A percentile compares a stretch with the other conserved stretches of the same genome.
Evolutionary conservation across 805 yeast species (phyloP).

Genomic region (Myxozyma monticola): DNA sequence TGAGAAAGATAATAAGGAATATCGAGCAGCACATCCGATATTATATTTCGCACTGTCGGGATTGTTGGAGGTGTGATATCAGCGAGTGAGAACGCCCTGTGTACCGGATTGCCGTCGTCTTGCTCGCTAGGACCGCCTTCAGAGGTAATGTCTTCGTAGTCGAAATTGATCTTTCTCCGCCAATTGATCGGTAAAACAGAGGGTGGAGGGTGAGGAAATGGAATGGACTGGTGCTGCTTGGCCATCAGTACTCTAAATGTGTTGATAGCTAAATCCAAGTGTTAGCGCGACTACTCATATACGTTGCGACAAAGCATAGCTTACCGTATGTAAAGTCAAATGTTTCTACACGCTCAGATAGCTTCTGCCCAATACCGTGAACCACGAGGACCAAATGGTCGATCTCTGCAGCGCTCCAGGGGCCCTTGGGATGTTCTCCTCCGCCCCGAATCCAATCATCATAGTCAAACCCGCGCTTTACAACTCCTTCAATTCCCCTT

Average conservation of each 20-base stretch:
- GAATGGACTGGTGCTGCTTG: slow-evolving; percentile 31
- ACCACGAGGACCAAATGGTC: slow-evolving; percentile 75
- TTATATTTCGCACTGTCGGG: slow-evolving; percentile 67
- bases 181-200: slow-evolving; percentile 75
- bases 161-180: slow-evolving; percentile 64
- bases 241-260: slow-evolving; percentile 40
- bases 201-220: slow-evolving; percentile 25
- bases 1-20: slow-evolving; percentile 74
- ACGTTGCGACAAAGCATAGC: not conserved
- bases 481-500: slow-evolving; percentile 21
- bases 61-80: slow-evolving; percentile 79
- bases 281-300: not conserved
- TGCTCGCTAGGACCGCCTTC: not conserved
- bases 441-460: slow-evolving; percentile 32
- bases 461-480: slow-evolving; percentile 39
- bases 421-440: slow-evolving; percentile 13
- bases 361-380: slow-evolving; percentile 92
- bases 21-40: slow-evolving; percentile 86
- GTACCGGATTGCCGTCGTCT: slow-evolving; percentile 1
- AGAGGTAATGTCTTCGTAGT: slow-evolving; percentile 39
- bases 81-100: slow-evolving; percentile 53
- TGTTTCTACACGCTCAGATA: slow-evolving; percentile 76
- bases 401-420: slow-evolving; percentile 32
- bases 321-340: slow-evolving; percentile 77
- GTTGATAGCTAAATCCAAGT: slow-evolving; percentile 38